Evolutionary conservation across 2,329 filamentous ascomycete genomes (phyloP).

Genomic region (Colletotrichum liriopes): DNA sequence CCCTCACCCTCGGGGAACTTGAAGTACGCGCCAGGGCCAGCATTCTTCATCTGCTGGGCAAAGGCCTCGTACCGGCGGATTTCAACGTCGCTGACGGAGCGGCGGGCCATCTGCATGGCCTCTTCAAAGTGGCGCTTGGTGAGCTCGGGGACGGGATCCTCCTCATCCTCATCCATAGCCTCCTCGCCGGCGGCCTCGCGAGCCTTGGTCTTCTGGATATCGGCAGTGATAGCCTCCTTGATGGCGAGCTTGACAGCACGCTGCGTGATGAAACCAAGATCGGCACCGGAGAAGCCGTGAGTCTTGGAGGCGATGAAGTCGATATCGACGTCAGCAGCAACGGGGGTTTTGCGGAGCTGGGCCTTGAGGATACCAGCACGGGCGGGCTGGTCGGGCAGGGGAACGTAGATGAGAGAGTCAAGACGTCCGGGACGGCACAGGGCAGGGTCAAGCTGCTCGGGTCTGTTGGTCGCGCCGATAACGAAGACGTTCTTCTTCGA

Average conservation of each 20-base stretch:
- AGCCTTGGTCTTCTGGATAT: constrained; percentile 92
- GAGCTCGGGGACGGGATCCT: constrained; percentile 96
- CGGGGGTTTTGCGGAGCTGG: constrained; percentile 98
- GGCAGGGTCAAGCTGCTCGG: constrained; percentile 97
- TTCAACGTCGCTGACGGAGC: constrained; percentile 96
- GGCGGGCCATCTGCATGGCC: constrained; percentile 94
- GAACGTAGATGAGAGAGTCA: constrained; percentile 98
- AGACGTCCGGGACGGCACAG: constrained; percentile 98
- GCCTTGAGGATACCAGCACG: constrained; percentile 93
- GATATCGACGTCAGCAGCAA: constrained; percentile 89
- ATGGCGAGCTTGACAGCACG: constrained; percentile 99
- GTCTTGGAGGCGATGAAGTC: constrained; percentile 96
- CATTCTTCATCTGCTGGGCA: constrained; percentile 99
- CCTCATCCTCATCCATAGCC: constrained; percentile 87
- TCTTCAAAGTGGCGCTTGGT: constrained; percentile 99
- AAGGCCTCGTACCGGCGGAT: constrained; percentile 99
- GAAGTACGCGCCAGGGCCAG: constrained; percentile 96
- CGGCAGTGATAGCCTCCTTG: constrained; percentile 91
- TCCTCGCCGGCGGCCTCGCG: constrained; percentile 89
- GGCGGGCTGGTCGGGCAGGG: constrained; percentile 91
- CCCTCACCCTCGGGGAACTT: constrained; percentile 87
- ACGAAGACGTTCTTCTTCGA: constrained; percentile 99
- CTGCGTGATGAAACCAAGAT: constrained; percentile 99
- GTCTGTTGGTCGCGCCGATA: constrained; percentile 98
- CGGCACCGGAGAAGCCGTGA: constrained; percentile 98